A percentile compares a stretch with the other conserved stretches of the same genome.
Conservation (phyloP, 768 basidiomycete species). For the Trametes gibbosa region DNA sequence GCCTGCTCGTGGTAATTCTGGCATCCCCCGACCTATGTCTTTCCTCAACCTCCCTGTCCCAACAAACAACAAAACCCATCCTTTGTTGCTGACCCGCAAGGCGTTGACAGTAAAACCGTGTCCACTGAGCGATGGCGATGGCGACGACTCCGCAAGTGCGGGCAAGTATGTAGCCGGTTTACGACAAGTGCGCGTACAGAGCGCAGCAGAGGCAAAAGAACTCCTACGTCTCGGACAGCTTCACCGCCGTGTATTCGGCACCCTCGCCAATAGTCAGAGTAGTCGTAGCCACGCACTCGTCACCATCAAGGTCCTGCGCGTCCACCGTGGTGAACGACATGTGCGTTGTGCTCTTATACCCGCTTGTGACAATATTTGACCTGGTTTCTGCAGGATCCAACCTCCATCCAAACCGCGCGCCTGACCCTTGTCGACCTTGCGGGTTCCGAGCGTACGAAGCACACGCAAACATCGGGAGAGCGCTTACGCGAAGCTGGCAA, state of each 20-base stretch:
- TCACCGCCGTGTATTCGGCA: constrained; percentile 92
- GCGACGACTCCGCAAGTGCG: constrained; percentile 41
- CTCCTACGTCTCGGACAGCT: constrained; percentile 84
- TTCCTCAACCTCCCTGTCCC: constrained; percentile 31
- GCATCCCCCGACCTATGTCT: constrained; percentile 28
- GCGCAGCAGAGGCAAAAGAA: constrained; percentile 75
- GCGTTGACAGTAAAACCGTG: constrained; percentile 84
- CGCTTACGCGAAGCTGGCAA: constrained; percentile 93
- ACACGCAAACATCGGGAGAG: constrained; percentile 91
- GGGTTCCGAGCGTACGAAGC: constrained; percentile 89
- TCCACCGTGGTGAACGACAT: constrained; percentile 77
- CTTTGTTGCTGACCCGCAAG: constrained; percentile 72
- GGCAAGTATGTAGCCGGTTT: constrained; percentile 89
- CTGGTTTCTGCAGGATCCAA: constrained; percentile 40
- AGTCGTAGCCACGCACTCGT: constrained; percentile 92
- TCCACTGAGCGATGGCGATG: constrained; percentile 54
- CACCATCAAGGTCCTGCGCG: constrained; percentile 82
- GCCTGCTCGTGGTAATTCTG: constrained; percentile 14
- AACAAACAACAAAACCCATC: constrained; percentile 30
- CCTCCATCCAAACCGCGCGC: constrained; percentile 51
- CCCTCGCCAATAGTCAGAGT: constrained; percentile 88
- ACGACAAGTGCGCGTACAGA: constrained; percentile 78
- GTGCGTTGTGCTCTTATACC: constrained; percentile 39
- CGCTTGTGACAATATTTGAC: constrained; percentile 18
- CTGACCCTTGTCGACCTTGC: constrained; percentile 73